These are phyloP conservation scores for Rhizopogon rudus DNA, from an alignment of 768 basidiomycete genomes.

Conservation along the genomic window DNA sequence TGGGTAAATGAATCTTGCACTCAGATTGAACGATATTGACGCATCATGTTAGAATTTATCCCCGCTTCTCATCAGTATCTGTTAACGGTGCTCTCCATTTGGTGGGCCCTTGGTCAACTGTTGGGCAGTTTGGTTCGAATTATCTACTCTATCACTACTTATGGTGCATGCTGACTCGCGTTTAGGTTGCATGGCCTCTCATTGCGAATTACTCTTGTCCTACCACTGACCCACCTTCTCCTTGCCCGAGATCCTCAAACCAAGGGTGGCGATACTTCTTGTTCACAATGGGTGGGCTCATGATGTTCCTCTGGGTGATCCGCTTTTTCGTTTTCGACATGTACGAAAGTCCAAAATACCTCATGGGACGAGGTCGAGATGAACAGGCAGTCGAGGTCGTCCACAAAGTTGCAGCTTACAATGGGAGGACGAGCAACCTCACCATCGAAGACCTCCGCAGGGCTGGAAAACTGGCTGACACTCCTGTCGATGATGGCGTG, in stretches of 20 bases:
- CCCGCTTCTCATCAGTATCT: conserved; percentile 73
- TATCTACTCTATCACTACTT: background rate
- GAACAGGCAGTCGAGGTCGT: conserved; percentile 57
- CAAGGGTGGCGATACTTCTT: conserved; percentile 75
- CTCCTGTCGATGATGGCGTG: conserved; percentile 8
- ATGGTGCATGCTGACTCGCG: background rate
- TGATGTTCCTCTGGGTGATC: conserved; percentile 54
- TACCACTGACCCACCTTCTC: conserved; percentile 32
- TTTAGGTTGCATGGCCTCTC: conserved; percentile 67
- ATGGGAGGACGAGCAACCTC: conserved; percentile 45
- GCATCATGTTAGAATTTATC: conserved; percentile 46
- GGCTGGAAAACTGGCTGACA: conserved; percentile 9
- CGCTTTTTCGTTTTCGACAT: conserved; percentile 67
- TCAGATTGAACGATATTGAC: background rate
- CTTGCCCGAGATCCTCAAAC: conserved; percentile 51
- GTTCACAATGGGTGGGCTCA: conserved; percentile 68
- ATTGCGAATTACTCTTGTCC: conserved; percentile 63
- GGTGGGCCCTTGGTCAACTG: conserved; percentile 78
- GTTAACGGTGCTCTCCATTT: conserved; percentile 68
- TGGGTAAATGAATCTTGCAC: conserved; percentile 38
- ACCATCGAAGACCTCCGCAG: conserved; percentile 44
- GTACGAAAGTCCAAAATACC: conserved; percentile 66
- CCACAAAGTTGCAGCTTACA: conserved; percentile 56
- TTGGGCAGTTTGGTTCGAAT: conserved; percentile 39
- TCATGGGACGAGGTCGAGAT: conserved; percentile 65